phyloP scores from a whole-genome alignment of 495 filamentous ascomycete genomes.

The Aspergillus saccharolyticus region DNA sequence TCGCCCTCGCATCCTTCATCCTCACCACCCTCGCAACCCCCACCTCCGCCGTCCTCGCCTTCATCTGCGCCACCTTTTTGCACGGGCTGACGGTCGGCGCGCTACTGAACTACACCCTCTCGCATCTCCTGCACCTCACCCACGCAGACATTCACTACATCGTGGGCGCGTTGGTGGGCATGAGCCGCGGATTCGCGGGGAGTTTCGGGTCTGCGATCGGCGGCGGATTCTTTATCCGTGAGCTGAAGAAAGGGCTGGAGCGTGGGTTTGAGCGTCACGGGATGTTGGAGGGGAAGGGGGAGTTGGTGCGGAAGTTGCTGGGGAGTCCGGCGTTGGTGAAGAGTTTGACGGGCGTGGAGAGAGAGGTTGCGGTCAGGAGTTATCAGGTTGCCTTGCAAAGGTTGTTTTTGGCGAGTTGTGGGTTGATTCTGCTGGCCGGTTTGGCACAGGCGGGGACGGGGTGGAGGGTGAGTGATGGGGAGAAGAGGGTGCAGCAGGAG shows the following conservation, averaged over 20 bases:
- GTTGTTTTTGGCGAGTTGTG: constrained; percentile 54
- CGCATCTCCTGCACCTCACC: constrained; percentile 68
- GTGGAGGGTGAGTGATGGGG: constrained; percentile 46
- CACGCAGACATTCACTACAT: constrained; percentile 59
- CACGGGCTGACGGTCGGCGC: constrained; percentile 69
- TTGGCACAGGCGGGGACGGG: constrained; percentile 64
- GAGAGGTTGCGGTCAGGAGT: constrained; percentile 53
- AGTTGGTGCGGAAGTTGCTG: constrained; percentile 57
- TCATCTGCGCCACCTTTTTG: constrained; percentile 52
- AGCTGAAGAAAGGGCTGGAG: constrained; percentile 50
- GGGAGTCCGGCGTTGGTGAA: constrained; percentile 63
- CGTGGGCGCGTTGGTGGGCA: constrained; percentile 62
- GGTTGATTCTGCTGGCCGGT: constrained; percentile 49
- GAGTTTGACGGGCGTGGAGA: constrained; percentile 47
- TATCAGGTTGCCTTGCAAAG: constrained; percentile 56
- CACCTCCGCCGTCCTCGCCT: constrained; percentile 37
- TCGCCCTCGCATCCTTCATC: constrained; percentile 43
- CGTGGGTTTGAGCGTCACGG: constrained; percentile 53
- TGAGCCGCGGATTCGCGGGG: constrained; percentile 69
- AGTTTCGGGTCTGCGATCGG: constrained; percentile 73
- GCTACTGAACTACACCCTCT: constrained; percentile 69
- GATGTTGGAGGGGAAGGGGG: constrained; percentile 34
- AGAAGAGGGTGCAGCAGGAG: constrained; percentile 2
- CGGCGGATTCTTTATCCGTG: constrained; percentile 65
- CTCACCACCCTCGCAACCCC: constrained; percentile 50